These are phyloP conservation scores for Mycena sp. DNA, from an alignment of 1,284 basidiomycete species.

Conservation along the genomic window DNA sequence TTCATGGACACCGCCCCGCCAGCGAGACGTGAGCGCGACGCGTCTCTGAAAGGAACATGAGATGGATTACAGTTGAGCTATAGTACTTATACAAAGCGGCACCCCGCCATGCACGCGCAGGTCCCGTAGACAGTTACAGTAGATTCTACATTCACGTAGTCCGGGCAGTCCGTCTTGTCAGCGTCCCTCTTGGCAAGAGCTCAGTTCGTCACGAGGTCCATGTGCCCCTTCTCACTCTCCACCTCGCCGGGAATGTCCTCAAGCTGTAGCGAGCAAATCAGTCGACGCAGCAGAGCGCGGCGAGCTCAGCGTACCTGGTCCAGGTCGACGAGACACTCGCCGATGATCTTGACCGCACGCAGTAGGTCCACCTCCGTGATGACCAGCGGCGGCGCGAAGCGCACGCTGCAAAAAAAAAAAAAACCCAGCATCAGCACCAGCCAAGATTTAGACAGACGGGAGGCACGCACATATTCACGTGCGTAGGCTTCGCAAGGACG, in stretches of 20 bases:
- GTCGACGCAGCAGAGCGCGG: not conserved
- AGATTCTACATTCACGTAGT: not conserved
- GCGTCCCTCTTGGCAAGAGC: not conserved
- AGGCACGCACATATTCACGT: constrained; percentile 85
- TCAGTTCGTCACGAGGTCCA: constrained; percentile 48
- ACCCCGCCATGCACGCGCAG: not conserved
- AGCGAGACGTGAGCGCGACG: too few species aligned
- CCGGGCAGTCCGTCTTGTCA: not conserved
- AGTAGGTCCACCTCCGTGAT: constrained; percentile 88
- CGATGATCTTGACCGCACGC: constrained; percentile 82
- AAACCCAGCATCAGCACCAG: constrained; percentile 14
- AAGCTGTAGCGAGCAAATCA: constrained; percentile 49
- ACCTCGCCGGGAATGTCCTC: constrained; percentile 79
- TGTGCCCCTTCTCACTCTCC: constrained; percentile 63
- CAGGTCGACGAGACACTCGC: constrained; percentile 81
- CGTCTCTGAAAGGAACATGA: too few species aligned
- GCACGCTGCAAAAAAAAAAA: constrained; percentile 65
- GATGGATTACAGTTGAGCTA: not conserved
- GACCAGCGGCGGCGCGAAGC: constrained; percentile 95
- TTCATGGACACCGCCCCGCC: too few species aligned
- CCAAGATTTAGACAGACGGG: constrained; percentile 8
- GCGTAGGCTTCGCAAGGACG: constrained; percentile 95
- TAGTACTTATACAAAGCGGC: not conserved
- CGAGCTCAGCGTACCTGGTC: constrained; percentile 80
- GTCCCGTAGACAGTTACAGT: not conserved